phyloP scores from a whole-genome alignment of 202 grass and related monocot genomes.

The Schoenoplectus triqueter region DNA sequence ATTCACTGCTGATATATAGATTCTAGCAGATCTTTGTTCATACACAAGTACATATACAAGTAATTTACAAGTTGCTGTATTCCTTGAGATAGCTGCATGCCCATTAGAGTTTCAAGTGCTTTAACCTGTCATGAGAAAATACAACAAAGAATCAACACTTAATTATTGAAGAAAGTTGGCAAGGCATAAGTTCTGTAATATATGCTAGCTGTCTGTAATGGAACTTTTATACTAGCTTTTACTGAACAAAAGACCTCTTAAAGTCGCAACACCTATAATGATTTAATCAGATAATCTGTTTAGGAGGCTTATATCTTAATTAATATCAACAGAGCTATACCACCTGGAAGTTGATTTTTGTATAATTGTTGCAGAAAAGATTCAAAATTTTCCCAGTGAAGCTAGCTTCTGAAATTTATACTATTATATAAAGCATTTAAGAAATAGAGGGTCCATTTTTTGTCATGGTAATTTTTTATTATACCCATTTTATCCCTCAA shows the following conservation, averaged over 20 bases:
- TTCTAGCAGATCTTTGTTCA: not conserved
- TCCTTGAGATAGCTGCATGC: not conserved
- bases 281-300: not conserved
- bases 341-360: not conserved
- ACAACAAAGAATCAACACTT: constrained; percentile 9
- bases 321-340: not conserved
- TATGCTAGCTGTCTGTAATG: not conserved
- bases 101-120: constrained; percentile 30
- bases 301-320: not conserved
- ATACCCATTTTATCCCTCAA: too few species aligned
- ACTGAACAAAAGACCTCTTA: not conserved
- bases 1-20: constrained; percentile 7
- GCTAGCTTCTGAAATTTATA: not conserved
- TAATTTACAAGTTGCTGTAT: constrained; percentile 22
- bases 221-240: not conserved
- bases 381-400: not conserved
- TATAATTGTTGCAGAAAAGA: not conserved
- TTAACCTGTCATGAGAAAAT: constrained; percentile 34
- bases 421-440: too few species aligned
- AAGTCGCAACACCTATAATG: not conserved
- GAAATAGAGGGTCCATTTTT: too few species aligned
- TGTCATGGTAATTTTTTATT: too few species aligned
- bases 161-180: not conserved
- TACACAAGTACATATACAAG: constrained; percentile 6
- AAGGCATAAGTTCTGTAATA: constrained; percentile 2